These are phyloP conservation scores for Dendryphion nanum DNA, from an alignment of 2,329 filamentous ascomycete genomes.

Conservation along the genomic window DNA sequence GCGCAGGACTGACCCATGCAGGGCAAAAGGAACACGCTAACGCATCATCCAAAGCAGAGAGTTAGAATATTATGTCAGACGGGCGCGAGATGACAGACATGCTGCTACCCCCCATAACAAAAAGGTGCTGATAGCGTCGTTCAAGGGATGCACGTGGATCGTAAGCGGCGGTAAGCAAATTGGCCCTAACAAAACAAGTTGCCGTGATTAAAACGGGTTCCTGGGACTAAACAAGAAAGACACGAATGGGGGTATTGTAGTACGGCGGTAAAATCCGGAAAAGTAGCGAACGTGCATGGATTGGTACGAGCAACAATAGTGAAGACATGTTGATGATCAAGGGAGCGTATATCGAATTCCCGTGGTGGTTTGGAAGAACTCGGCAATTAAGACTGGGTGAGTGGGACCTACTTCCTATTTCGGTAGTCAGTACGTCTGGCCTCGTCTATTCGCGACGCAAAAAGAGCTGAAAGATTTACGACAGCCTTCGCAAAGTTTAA, in stretches of 20 bases:
- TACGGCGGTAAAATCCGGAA: no score
- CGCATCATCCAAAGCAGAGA: no score
- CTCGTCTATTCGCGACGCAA: slow-evolving; percentile 3
- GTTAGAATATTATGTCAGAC: slow-evolving; percentile 20
- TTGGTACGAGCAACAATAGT: no score
- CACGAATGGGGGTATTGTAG: no score
- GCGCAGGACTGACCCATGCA: no score
- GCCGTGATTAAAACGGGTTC: slow-evolving; percentile 14
- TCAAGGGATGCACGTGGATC: slow-evolving; percentile 18
- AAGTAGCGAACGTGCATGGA: no score
- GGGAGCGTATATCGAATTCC: no score
- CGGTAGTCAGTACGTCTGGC: slow-evolving; percentile 2
- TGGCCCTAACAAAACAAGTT: slow-evolving; percentile 4
- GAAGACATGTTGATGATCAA: no score
- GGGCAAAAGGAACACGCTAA: no score
- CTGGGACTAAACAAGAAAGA: slow-evolving; percentile 8
- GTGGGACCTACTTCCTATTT: slow-evolving; percentile 13
- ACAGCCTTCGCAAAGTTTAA: slow-evolving; percentile 5
- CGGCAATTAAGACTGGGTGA: background rate
- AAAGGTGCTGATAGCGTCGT: slow-evolving; percentile 6
- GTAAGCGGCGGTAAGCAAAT: slow-evolving; percentile 28
- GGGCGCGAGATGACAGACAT: slow-evolving; percentile 3
- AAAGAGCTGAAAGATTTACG: slow-evolving; percentile 11
- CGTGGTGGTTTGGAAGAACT: no score
- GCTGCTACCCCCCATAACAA: slow-evolving; percentile 1